Percentiles rank a stretch among this genome's conserved stretches.
These are phyloP conservation scores for Purshia tridentata DNA, from an alignment of 306 rosid genomes.

Conservation along the genomic window DNA sequence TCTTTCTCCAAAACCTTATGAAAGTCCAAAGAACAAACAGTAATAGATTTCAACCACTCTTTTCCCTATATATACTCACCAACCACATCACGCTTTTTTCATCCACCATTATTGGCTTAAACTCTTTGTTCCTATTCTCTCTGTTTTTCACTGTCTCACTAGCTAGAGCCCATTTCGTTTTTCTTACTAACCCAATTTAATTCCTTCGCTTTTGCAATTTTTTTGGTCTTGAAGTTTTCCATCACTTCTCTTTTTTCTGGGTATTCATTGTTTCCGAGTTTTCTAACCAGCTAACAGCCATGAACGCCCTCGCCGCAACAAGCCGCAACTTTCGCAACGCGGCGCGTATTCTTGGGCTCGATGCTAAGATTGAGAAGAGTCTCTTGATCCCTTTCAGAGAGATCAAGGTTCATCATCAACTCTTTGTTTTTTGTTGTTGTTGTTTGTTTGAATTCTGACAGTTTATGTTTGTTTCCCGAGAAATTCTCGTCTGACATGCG, in stretches of 20 bases:
- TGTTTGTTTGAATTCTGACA: background rate
- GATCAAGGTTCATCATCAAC: slow-evolving; percentile 43
- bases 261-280: background rate
- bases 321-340: slow-evolving; percentile 58
- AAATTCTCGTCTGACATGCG: background rate
- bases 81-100: background rate
- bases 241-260: background rate
- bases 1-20: background rate
- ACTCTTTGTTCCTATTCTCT: slow-evolving; percentile 4
- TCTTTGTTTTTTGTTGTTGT: background rate
- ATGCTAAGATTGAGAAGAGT: slow-evolving; percentile 58
- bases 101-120: background rate
- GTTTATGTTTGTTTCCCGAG: slow-evolving; percentile 21
- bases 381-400: slow-evolving; percentile 64
- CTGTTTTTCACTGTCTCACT: background rate
- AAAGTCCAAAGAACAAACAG: background rate
- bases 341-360: slow-evolving; percentile 53
- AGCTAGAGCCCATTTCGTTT: too few relatives aligned
- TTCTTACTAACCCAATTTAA: background rate
- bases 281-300: slow-evolving; percentile 1
- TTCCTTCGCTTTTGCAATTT: background rate
- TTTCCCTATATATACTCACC: slow-evolving; percentile 12
- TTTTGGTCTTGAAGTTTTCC: background rate
- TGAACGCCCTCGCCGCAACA: slow-evolving; percentile 76
- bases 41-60: background rate